Conservation (phyloP, 2,329 filamentous ascomycete genomes). For the Sarocladium brachiariae region DNA sequence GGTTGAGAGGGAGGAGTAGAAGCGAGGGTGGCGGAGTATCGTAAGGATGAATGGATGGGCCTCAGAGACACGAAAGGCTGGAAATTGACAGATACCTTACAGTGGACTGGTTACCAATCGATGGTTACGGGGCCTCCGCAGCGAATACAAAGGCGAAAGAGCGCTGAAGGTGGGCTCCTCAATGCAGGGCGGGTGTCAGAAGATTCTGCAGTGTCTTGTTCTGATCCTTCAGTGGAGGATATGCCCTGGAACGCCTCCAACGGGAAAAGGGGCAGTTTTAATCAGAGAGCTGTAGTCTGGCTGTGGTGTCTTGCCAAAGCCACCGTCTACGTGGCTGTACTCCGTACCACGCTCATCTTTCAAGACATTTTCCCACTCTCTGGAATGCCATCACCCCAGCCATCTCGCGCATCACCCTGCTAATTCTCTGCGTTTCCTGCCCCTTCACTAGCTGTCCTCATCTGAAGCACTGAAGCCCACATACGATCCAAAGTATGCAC, state of each 20-base stretch:
- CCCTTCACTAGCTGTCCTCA: not conserved
- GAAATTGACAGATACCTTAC: not conserved
- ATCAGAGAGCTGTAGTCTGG: no score
- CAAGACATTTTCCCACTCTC: slow-evolving; percentile 6
- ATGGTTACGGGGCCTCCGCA: not conserved
- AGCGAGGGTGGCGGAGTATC: no score
- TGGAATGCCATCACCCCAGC: slow-evolving; percentile 8
- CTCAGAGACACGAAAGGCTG: slow-evolving; percentile 3
- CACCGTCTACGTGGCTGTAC: slow-evolving; percentile 1
- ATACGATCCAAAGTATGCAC: no score
- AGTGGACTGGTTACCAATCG: no score
- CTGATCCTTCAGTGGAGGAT: not conserved
- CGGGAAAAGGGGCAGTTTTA: not conserved
- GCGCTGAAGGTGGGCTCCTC: not conserved
- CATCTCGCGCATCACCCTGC: not conserved
- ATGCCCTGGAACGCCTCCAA: not conserved
- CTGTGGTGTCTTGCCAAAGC: no score
- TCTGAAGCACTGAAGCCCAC: not conserved
- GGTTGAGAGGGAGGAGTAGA: slow-evolving; percentile 6
- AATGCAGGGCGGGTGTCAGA: not conserved
- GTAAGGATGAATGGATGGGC: not conserved
- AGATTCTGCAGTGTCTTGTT: not conserved
- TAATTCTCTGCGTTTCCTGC: not conserved
- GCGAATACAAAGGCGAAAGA: not conserved
- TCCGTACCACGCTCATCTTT: not conserved